Conservation (phyloP, 169 alveolate genomes). For the Eimeria sp. region DNA sequence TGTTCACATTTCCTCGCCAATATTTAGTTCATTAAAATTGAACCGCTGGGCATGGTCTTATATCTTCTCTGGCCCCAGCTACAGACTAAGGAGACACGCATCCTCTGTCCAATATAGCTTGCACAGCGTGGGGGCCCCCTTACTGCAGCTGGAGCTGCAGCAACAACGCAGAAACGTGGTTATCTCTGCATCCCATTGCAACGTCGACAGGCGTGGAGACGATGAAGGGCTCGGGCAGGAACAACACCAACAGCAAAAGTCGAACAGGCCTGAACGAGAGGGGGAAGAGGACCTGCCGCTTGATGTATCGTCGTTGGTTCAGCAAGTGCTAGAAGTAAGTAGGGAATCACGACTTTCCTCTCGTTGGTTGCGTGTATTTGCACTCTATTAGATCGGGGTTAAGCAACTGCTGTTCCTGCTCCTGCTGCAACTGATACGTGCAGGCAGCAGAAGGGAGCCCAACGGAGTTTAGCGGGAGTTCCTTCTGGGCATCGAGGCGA, state of each 20-base stretch:
- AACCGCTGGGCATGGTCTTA: not conserved
- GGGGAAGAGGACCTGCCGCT: not conserved
- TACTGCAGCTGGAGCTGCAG: not conserved
- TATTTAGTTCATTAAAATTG: not conserved
- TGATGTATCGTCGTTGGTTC: not conserved
- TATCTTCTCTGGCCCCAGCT: not conserved
- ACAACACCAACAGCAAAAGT: not conserved
- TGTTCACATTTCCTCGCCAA: not conserved
- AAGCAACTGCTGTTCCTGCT: not conserved
- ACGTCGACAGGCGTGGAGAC: not conserved
- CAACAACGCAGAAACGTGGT: not conserved
- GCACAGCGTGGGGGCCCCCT: not conserved
- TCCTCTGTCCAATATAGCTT: not conserved
- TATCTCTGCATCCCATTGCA: not conserved
- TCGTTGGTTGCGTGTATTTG: not conserved
- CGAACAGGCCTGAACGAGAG: not conserved
- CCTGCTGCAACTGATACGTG: not conserved
- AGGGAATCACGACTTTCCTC: not conserved
- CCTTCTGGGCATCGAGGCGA: conserved; percentile 48
- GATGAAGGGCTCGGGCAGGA: not conserved
- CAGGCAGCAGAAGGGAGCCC: conserved; percentile 14
- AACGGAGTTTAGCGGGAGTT: not conserved
- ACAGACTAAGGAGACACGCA: not conserved
- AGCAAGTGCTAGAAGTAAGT: not conserved
- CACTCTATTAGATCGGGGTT: not conserved